Evolutionary conservation across 805 yeast genomes (phyloP).

Genomic region (Dipodascus albidus): DNA sequence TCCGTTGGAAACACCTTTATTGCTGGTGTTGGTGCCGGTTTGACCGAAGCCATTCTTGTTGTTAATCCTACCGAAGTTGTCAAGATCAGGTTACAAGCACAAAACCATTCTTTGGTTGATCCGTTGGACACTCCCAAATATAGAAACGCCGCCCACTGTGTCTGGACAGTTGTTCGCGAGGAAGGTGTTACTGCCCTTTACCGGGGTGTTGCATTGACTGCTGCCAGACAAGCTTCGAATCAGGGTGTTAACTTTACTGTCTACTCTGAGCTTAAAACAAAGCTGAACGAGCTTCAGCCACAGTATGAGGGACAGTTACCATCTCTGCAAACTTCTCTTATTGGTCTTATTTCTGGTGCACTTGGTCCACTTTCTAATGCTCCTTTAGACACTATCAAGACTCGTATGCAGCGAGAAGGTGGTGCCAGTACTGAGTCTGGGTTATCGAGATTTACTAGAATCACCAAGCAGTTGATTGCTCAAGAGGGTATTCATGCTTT

Average conservation of each 20-base stretch:
- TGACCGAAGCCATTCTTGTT: slow-evolving; percentile 87
- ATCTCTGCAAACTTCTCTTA: slow-evolving; percentile 84
- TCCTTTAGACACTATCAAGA: slow-evolving; percentile 93
- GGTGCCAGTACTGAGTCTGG: slow-evolving; percentile 54
- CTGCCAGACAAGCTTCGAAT: slow-evolving; percentile 95
- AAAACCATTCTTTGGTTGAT: slow-evolving; percentile 79
- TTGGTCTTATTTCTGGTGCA: slow-evolving; percentile 91
- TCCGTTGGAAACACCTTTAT: slow-evolving; percentile 66
- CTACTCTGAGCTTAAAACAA: slow-evolving; percentile 72
- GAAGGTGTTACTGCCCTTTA: slow-evolving; percentile 85
- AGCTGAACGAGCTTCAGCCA: slow-evolving; percentile 42
- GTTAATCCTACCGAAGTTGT: slow-evolving; percentile 98
- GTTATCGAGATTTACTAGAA: slow-evolving; percentile 64
- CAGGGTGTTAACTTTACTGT: slow-evolving; percentile 98
- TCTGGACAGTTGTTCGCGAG: slow-evolving; percentile 70
- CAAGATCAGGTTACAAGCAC: slow-evolving; percentile 92
- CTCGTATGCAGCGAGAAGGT: slow-evolving; percentile 88
- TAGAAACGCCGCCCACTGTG: slow-evolving; percentile 87
- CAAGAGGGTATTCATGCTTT: slow-evolving; percentile 85
- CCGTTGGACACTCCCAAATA: slow-evolving; percentile 75
- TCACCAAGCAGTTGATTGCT: slow-evolving; percentile 66
- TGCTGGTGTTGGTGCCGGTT: slow-evolving; percentile 96
- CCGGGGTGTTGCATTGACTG: slow-evolving; percentile 91
- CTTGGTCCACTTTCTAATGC: slow-evolving; percentile 97
- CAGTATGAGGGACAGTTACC: slow-evolving; percentile 57